Conservation (phyloP, 441 rosid genomes). For the Bruguiera hainesii region DNA sequence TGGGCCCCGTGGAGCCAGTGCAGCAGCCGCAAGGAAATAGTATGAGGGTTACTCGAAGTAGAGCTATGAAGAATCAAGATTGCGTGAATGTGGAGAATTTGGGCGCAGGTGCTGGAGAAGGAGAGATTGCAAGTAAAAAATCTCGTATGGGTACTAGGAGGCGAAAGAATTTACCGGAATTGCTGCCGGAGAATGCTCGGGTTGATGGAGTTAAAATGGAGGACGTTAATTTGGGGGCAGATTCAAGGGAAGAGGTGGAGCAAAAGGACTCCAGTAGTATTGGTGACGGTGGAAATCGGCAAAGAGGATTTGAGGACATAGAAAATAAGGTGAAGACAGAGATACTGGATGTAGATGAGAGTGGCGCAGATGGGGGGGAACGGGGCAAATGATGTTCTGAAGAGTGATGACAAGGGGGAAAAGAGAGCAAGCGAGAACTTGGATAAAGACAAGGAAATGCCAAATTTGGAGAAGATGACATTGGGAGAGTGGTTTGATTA, state of each 20-base stretch:
- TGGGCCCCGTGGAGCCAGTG: neutral
- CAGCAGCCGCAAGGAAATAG: neutral
- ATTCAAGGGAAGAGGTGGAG: neutral
- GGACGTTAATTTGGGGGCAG: constrained; percentile 5
- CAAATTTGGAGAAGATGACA: constrained; percentile 44
- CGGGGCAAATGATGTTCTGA: constrained; percentile 2
- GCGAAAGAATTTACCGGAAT: constrained; percentile 22
- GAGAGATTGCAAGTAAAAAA: constrained; percentile 17
- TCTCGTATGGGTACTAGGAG: constrained; percentile 15
- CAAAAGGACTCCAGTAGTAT: neutral
- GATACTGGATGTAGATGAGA: constrained; percentile 1
- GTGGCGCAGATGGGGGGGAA: neutral
- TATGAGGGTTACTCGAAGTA: constrained; percentile 31
- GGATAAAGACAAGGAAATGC: constrained; percentile 18
- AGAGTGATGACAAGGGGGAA: neutral
- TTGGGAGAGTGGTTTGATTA: constrained; percentile 50
- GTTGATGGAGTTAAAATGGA: constrained; percentile 18
- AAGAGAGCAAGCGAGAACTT: neutral
- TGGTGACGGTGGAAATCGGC: neutral
- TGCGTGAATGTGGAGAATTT: constrained; percentile 9
- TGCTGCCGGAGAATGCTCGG: constrained; percentile 22
- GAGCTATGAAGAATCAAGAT: constrained; percentile 19
- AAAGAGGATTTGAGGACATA: neutral
- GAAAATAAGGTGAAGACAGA: constrained; percentile 6
- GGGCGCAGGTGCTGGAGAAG: constrained; percentile 9